Conservation (phyloP, 1,284 basidiomycete genomes). For the Ustilago loliicola region DNA sequence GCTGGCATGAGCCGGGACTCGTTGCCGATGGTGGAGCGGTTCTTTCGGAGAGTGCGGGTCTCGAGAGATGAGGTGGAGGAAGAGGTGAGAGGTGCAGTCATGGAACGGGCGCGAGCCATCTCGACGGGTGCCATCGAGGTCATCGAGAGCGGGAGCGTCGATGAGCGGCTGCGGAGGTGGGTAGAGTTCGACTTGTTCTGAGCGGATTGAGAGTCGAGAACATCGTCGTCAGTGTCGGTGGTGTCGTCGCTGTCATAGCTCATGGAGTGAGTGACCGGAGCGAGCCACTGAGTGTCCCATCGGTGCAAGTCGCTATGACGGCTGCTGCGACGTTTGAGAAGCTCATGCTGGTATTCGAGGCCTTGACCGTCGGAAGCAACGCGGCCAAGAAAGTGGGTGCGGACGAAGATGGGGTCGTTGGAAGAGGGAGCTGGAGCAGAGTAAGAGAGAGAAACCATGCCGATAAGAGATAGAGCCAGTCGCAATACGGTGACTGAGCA, state of each 20-base stretch:
- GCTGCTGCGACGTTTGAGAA: constrained; percentile 40
- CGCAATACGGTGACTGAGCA: not conserved
- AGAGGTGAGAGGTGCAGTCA: constrained; percentile 27
- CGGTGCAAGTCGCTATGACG: constrained; percentile 41
- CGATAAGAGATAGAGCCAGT: constrained; percentile 2
- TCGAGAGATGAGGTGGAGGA: constrained; percentile 13
- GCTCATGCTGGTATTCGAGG: constrained; percentile 42
- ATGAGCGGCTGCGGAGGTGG: constrained; percentile 24
- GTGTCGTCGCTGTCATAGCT: constrained; percentile 40
- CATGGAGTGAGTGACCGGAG: constrained; percentile 28
- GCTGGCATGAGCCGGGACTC: constrained; percentile 38
- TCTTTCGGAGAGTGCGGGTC: constrained; percentile 20
- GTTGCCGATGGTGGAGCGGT: constrained; percentile 23
- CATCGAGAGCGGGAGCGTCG: constrained; percentile 27
- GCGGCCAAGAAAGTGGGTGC: constrained; percentile 51
- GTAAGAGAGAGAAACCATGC: constrained; percentile 40
- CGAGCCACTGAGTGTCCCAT: constrained; percentile 45
- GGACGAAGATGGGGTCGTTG: constrained; percentile 48
- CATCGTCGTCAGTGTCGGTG: constrained; percentile 42
- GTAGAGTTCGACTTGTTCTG: constrained; percentile 8
- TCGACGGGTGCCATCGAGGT: constrained; percentile 14
- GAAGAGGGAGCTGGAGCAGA: constrained; percentile 26
- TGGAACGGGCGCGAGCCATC: constrained; percentile 32
- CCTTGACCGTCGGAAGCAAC: constrained; percentile 49
- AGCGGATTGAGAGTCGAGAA: not conserved